Evolutionary conservation across 257 asterid species (phyloP).

Genomic region (Solanum appendiculatum): DNA sequence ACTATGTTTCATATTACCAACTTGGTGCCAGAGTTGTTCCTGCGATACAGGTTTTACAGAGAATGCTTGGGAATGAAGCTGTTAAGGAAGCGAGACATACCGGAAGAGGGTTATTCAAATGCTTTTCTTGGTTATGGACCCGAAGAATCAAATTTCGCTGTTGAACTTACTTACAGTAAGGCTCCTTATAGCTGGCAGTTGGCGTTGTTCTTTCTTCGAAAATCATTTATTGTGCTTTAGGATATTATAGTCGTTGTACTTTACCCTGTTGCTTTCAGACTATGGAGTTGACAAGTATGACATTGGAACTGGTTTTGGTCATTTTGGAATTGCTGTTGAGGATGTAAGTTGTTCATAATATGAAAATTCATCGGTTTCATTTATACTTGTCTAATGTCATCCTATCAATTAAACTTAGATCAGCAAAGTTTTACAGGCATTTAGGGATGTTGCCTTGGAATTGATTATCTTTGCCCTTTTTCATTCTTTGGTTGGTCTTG

Average conservation of each 20-base stretch:
- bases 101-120: conserved; percentile 39
- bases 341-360: conserved; percentile 21
- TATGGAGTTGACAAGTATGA: conserved; percentile 40
- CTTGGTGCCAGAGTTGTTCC: background rate
- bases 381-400: background rate
- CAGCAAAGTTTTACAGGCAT: background rate
- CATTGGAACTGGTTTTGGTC: conserved; percentile 47
- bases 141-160: conserved; percentile 32
- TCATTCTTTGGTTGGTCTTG: background rate
- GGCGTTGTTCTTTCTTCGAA: background rate
- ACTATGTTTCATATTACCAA: background rate
- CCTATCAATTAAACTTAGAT: background rate
- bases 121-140: conserved; percentile 45
- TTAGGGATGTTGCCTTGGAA: background rate
- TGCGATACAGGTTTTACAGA: conserved; percentile 30
- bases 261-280: conserved; percentile 26
- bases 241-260: background rate
- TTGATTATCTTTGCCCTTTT: background rate
- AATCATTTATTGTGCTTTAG: background rate
- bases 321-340: conserved; percentile 35
- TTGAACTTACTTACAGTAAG: conserved; percentile 46
- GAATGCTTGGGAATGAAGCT: conserved; percentile 48
- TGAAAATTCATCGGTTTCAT: background rate
- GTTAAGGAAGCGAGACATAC: conserved; percentile 39
- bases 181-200: background rate